Conservation (phyloP, 2,329 filamentous ascomycete species). For the Penicillium nordicum region DNA sequence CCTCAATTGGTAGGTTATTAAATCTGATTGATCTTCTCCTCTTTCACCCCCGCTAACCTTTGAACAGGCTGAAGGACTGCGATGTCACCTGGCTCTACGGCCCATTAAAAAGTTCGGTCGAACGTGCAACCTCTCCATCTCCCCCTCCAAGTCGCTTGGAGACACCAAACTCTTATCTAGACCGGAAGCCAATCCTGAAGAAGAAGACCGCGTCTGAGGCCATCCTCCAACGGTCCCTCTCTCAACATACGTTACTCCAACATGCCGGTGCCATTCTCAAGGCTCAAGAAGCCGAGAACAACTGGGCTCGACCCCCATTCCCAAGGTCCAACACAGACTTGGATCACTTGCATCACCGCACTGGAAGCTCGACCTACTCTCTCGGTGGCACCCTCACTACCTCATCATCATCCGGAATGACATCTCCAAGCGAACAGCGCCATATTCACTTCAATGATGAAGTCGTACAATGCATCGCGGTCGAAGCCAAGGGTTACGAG, state of each 20-base stretch:
- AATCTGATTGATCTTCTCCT: neutral
- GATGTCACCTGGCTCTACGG: constrained; percentile 98
- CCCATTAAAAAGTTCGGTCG: constrained; percentile 70
- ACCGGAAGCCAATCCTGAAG: constrained; percentile 88
- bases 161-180: constrained; percentile 64
- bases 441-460: constrained; percentile 97
- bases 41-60: constrained; percentile 9
- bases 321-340: constrained; percentile 67
- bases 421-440: constrained; percentile 62
- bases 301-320: constrained; percentile 54
- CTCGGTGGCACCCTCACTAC: constrained; percentile 62
- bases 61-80: constrained; percentile 82
- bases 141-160: constrained; percentile 56
- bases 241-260: constrained; percentile 82
- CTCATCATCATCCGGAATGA: constrained; percentile 66
- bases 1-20: constrained; percentile 74
- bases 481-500: constrained; percentile 76
- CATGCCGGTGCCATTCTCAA: constrained; percentile 84
- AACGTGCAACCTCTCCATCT: constrained; percentile 34
- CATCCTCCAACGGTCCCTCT: constrained; percentile 85
- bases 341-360: constrained; percentile 58
- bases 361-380: constrained; percentile 50
- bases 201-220: constrained; percentile 95
- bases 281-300: constrained; percentile 66
- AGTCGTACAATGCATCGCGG: constrained; percentile 91